phyloP scores from a whole-genome alignment of 768 basidiomycete genomes.

The Lactarius akahatsu region DNA sequence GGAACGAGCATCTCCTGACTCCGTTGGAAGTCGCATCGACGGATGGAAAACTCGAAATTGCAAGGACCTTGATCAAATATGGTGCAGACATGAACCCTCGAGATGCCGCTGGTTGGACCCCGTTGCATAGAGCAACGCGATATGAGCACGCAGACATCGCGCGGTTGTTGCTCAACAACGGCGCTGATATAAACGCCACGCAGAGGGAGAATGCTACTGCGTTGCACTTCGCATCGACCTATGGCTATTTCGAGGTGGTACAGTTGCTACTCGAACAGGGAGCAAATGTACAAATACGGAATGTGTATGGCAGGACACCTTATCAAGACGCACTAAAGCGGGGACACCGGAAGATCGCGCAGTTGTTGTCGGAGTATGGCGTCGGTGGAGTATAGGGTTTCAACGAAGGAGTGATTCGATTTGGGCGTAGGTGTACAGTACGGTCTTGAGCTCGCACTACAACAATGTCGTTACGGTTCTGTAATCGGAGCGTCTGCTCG shows the following conservation, averaged over 20 bases:
- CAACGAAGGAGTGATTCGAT: too few species aligned
- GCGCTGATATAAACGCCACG: background rate
- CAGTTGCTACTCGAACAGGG: background rate
- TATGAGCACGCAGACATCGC: background rate
- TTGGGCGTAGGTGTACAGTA: too few species aligned
- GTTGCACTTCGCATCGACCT: background rate
- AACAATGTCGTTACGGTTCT: too few species aligned
- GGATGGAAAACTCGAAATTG: background rate
- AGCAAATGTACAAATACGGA: background rate
- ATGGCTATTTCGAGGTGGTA: background rate
- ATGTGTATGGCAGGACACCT: background rate
- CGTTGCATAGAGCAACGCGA: background rate
- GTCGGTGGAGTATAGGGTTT: background rate
- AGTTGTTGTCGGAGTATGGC: background rate
- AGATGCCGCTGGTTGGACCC: background rate
- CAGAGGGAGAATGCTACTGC: background rate
- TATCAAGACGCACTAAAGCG: background rate
- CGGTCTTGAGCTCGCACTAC: too few species aligned
- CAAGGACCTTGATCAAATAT: background rate
- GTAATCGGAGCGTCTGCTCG: too few species aligned
- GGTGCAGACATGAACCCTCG: background rate
- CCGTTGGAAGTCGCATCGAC: background rate
- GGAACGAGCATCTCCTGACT: background rate
- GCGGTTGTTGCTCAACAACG: constrained; percentile 2
- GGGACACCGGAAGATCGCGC: background rate